These are phyloP conservation scores for Eucalyptus tenuipes DNA, from an alignment of 345 rosid genomes.

Conservation along the genomic window DNA sequence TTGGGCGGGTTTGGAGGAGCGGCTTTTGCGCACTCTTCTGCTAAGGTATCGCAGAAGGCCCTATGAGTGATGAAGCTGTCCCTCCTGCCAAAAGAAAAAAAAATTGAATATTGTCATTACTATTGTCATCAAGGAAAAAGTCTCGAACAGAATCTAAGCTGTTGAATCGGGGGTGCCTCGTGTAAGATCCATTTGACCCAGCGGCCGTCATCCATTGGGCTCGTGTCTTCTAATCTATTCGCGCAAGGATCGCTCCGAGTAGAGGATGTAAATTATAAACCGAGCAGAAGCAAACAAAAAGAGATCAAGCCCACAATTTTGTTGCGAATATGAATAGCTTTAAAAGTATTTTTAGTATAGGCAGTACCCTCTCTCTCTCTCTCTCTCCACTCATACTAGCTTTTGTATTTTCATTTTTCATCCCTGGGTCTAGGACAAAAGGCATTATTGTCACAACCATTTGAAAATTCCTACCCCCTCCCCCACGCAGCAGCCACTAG, in stretches of 20 bases:
- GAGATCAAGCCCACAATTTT: background rate
- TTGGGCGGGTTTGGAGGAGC: background rate
- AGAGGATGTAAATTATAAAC: background rate
- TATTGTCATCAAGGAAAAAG: background rate
- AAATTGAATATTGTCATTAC: background rate
- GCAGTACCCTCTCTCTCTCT: background rate
- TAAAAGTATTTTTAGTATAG: background rate
- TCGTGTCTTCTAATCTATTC: background rate
- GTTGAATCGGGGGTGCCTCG: background rate
- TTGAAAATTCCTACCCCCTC: background rate
- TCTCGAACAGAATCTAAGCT: background rate
- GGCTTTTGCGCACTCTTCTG: constrained; percentile 17
- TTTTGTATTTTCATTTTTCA: constrained; percentile 9
- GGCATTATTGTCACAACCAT: background rate
- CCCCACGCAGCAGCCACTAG: background rate
- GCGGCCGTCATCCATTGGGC: background rate
- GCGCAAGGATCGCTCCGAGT: background rate
- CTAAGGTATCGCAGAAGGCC: constrained; percentile 51
- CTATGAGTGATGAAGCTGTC: constrained; percentile 65
- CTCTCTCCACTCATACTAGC: background rate
- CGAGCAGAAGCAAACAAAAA: constrained; percentile 22
- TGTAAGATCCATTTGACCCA: background rate
- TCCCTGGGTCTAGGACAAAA: constrained; percentile 14
- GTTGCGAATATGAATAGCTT: background rate
- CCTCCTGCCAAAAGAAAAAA: constrained; percentile 20